phyloP scores from a whole-genome alignment of 495 filamentous ascomycete species.

The Aspergillus saccharolyticus region DNA sequence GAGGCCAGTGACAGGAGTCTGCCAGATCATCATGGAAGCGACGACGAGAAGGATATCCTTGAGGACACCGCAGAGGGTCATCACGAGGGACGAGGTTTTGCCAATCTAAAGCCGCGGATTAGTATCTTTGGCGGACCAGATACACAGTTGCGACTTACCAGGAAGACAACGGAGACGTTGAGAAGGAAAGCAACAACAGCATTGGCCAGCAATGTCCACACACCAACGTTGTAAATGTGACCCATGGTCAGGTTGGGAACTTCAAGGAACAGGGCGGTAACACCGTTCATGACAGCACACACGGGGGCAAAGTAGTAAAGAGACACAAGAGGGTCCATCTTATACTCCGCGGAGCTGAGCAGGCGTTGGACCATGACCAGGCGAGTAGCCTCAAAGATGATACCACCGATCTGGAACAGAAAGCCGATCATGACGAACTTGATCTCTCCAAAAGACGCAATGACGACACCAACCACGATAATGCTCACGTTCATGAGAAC shows the following conservation, averaged over 20 bases:
- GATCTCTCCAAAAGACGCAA: conserved; percentile 90
- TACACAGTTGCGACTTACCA: conserved; percentile 59
- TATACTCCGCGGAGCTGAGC: conserved; percentile 84
- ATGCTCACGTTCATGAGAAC: conserved; percentile 79
- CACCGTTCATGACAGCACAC: conserved; percentile 83
- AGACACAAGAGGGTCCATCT: conserved; percentile 96
- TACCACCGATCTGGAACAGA: conserved; percentile 77
- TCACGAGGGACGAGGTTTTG: conserved; percentile 91
- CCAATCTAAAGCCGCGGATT: conserved; percentile 62
- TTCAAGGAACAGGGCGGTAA: conserved; percentile 75
- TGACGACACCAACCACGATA: conserved; percentile 84
- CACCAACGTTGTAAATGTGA: conserved; percentile 70
- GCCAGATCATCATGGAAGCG: conserved; percentile 86
- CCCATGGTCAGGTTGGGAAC: conserved; percentile 62
- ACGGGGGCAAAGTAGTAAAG: conserved; percentile 95
- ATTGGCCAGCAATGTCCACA: conserved; percentile 72
- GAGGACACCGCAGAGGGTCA: conserved; percentile 95
- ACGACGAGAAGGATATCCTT: conserved; percentile 95
- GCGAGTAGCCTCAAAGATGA: conserved; percentile 85
- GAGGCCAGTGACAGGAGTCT: conserved; percentile 70
- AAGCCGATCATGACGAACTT: conserved; percentile 83
- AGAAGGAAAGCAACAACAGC: conserved; percentile 79
- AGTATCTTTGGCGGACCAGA: not conserved
- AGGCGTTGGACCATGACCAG: conserved; percentile 88
- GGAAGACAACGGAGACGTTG: conserved; percentile 90